Conservation (phyloP, 352 stramenopile species). For the Stramenopiles sp. region DNA sequence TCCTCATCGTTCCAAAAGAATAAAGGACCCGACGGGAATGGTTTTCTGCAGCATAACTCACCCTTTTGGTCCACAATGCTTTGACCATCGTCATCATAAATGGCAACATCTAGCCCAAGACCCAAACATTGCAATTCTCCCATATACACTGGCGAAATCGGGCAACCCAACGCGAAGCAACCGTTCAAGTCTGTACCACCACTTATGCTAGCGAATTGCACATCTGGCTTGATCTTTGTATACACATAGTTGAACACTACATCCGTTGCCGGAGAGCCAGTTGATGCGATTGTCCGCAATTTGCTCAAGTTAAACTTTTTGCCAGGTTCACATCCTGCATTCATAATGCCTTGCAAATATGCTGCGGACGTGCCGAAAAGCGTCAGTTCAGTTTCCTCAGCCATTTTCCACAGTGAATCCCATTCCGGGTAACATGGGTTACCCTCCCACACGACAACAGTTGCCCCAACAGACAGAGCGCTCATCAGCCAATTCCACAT, state of each 20-base stretch:
- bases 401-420: conserved; percentile 36
- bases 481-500: conserved; percentile 66
- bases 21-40: conserved; percentile 56
- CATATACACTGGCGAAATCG: conserved; percentile 45
- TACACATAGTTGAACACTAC: conserved; percentile 60
- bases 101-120: conserved; percentile 48
- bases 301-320: conserved; percentile 43
- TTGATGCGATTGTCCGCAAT: conserved; percentile 41
- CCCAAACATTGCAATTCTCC: conserved; percentile 51
- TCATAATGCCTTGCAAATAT: conserved; percentile 46
- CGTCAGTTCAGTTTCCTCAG: conserved; percentile 34
- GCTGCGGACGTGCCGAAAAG: conserved; percentile 49
- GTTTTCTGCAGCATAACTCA: conserved; percentile 43
- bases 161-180: conserved; percentile 46
- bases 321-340: conserved; percentile 37
- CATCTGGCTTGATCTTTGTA: conserved; percentile 41
- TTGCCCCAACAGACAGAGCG: conserved; percentile 39
- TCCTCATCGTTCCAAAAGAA: conserved; percentile 49
- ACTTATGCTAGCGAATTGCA: conserved; percentile 51
- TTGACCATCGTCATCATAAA: conserved; percentile 37
- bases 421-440: conserved; percentile 42
- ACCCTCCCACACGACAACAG: conserved; percentile 48
- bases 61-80: conserved; percentile 22
- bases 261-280: conserved; percentile 42
- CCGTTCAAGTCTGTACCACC: conserved; percentile 56